Percentiles rank a stretch among this genome's conserved stretches.
phyloP scores from a whole-genome alignment of 495 filamentous ascomycete species.

The Evernia prunastri region DNA sequence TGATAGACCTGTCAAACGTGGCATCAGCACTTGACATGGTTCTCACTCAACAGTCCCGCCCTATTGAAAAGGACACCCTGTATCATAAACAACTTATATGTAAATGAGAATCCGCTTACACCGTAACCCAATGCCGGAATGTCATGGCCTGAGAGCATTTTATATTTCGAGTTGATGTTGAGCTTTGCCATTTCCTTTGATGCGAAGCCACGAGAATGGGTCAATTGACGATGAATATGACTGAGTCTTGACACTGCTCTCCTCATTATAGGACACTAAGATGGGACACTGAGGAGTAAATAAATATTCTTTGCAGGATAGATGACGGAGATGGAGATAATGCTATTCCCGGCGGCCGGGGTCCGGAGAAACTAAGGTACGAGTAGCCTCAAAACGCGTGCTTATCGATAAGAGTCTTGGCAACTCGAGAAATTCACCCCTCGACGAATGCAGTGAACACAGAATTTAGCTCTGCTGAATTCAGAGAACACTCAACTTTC shows the following conservation, averaged over 20 bases:
- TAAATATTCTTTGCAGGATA: no score
- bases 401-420: conserved; percentile 7
- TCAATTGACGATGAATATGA: not conserved
- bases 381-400: not conserved
- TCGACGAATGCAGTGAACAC: no score
- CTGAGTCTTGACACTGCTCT: conserved; percentile 9
- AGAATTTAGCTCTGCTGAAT: no score
- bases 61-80: not conserved
- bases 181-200: conserved; percentile 48
- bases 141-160: conserved; percentile 68
- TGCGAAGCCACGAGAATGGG: conserved; percentile 4
- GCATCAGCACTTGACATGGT: not conserved
- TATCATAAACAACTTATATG: not conserved
- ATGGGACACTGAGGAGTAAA: no score
- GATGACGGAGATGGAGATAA: not conserved
- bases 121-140: conserved; percentile 59
- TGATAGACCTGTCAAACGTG: conserved; percentile 55
- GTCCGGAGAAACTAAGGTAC: no score
- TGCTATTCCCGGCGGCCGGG: not conserved
- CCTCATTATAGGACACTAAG: not conserved
- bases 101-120: not conserved
- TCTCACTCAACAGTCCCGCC: not conserved
- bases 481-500: not conserved
- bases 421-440: not conserved
- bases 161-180: conserved; percentile 56